A percentile compares a stretch with the other conserved stretches of the same genome.
Evolutionary conservation across 768 basidiomycete genomes (phyloP).

Genomic region (Strobilomyces dryophilus): DNA sequence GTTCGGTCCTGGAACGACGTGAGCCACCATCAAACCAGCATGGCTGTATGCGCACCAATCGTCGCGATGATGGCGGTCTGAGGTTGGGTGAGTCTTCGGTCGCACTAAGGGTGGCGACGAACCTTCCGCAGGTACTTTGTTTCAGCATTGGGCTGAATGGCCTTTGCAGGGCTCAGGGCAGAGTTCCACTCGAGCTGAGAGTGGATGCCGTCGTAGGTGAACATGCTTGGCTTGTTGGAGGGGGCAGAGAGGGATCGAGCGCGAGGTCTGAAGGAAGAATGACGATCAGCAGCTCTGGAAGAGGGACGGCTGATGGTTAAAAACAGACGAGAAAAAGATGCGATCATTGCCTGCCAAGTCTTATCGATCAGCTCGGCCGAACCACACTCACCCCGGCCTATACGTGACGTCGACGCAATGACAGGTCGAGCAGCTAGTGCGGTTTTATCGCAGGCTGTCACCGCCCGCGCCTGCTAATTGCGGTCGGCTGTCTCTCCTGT

Average conservation of each 20-base stretch:
- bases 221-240: constrained; percentile 37
- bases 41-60: constrained; percentile 60
- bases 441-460: constrained; percentile 13
- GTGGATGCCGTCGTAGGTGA: constrained; percentile 54
- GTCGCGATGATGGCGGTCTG: constrained; percentile 98
- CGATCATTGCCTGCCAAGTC: constrained; percentile 7
- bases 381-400: constrained; percentile 20
- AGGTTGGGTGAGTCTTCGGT: constrained; percentile 5
- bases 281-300: constrained; percentile 12
- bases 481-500: neutral
- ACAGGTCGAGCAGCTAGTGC: neutral
- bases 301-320: constrained; percentile 16
- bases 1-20: constrained; percentile 70
- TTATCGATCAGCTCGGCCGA: constrained; percentile 16
- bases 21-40: neutral
- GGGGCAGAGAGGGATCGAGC: constrained; percentile 9
- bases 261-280: constrained; percentile 8
- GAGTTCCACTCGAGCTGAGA: constrained; percentile 95
- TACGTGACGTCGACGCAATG: constrained; percentile 11
- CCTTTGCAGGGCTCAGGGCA: constrained; percentile 67
- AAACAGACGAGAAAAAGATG: neutral
- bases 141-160: constrained; percentile 65
- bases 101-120: constrained; percentile 15
- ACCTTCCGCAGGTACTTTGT: constrained; percentile 94
- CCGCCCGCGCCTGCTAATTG: constrained; percentile 8